phyloP scores from a whole-genome alignment of 2,329 filamentous ascomycete species.

The Allantophomopsis cytisporea region DNA sequence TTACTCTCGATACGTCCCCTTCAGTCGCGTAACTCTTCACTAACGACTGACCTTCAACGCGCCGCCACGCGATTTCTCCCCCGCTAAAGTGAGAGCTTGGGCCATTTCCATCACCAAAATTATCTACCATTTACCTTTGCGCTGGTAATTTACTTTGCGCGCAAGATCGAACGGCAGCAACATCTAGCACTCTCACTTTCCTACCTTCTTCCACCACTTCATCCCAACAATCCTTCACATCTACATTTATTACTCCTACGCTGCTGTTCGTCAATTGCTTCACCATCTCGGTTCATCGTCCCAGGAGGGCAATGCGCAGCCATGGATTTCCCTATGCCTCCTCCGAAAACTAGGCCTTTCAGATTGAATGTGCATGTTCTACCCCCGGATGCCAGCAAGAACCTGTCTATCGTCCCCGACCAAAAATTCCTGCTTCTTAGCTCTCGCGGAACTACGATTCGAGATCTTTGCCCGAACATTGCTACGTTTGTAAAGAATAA shows the following conservation, averaged over 20 bases:
- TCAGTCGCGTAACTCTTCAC: too few species aligned
- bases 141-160: neutral
- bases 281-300: neutral
- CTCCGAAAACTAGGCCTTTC: neutral
- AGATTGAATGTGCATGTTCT: neutral
- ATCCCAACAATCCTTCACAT: neutral
- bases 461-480: neutral
- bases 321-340: neutral
- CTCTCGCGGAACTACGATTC: neutral
- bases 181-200: neutral
- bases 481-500: neutral
- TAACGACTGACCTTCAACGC: too few species aligned
- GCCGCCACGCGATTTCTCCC: too few species aligned
- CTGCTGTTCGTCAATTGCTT: too few species aligned
- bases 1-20: too few species aligned
- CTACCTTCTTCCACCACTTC: neutral
- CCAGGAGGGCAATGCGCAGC: neutral
- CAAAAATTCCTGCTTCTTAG: neutral
- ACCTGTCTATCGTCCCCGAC: neutral
- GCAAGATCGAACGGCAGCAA: neutral
- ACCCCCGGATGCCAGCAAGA: constrained; percentile 1
- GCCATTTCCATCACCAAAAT: too few species aligned
- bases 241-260: neutral
- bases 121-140: too few species aligned
- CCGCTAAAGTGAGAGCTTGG: too few species aligned